Percentiles rank a stretch among this genome's conserved stretches.
These are phyloP conservation scores for Pelargonium australe DNA, from an alignment of 441 rosid genomes.

Conservation along the genomic window DNA sequence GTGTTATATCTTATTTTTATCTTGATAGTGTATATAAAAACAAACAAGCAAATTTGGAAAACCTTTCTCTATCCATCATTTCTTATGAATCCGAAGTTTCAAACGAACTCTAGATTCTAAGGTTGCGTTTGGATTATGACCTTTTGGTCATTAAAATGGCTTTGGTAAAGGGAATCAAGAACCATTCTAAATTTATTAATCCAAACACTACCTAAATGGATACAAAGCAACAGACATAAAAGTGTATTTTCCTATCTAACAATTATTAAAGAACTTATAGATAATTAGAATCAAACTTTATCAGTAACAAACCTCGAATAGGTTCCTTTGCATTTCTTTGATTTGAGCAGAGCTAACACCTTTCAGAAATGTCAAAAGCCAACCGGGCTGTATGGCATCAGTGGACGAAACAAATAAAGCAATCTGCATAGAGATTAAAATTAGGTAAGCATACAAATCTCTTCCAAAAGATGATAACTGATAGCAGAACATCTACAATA, in stretches of 20 bases:
- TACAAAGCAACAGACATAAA: not conserved
- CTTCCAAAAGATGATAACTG: not conserved
- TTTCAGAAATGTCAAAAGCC: slow-evolving; percentile 61
- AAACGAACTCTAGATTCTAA: too few species aligned
- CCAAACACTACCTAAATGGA: not conserved
- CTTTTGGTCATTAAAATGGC: too few species aligned
- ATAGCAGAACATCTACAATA: not conserved
- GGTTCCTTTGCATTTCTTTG: slow-evolving; percentile 53
- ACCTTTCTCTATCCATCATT: too few species aligned
- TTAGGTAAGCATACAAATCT: not conserved
- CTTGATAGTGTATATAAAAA: too few species aligned
- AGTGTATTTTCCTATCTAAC: not conserved
- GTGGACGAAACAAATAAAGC: slow-evolving; percentile 75
- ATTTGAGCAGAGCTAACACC: slow-evolving; percentile 43
- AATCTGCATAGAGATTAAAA: slow-evolving; percentile 41
- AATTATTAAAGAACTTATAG: not conserved
- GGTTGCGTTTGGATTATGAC: too few species aligned
- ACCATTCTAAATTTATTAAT: too few species aligned
- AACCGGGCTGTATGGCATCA: slow-evolving; percentile 74
- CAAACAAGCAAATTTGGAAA: too few species aligned
- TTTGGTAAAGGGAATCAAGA: too few species aligned
- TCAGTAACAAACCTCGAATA: slow-evolving; percentile 53
- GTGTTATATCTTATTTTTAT: too few species aligned
- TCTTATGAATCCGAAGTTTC: too few species aligned
- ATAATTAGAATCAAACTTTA: slow-evolving; percentile 7